Evolutionary conservation across 78 protist genomes (phyloP).

Genomic region (Diacronema lutheri): DNA sequence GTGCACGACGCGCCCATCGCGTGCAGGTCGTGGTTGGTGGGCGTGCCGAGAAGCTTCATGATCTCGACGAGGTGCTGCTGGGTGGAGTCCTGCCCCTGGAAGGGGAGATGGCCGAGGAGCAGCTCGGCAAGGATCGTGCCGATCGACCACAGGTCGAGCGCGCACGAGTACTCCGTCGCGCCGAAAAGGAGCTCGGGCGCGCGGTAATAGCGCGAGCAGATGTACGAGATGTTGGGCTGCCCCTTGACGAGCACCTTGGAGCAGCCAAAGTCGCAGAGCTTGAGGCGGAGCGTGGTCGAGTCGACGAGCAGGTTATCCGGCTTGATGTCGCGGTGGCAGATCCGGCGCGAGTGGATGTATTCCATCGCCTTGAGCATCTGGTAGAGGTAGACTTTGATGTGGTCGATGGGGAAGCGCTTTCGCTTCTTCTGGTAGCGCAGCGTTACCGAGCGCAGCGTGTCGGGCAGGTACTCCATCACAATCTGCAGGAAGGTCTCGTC

Average conservation of each 20-base stretch:
- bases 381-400: conserved; percentile 76
- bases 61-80: conserved; percentile 97
- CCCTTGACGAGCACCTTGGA: conserved; percentile 67
- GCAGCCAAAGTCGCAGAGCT: conserved; percentile 97
- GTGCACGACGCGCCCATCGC: conserved; percentile 5
- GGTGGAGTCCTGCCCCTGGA: conserved; percentile 90
- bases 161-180: conserved; percentile 88
- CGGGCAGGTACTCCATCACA: conserved; percentile 97
- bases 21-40: background rate
- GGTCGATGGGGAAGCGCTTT: conserved; percentile 75
- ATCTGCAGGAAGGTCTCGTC: conserved; percentile 84
- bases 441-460: conserved; percentile 85
- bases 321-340: conserved; percentile 93
- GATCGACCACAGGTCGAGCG: conserved; percentile 73
- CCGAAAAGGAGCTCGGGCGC: conserved; percentile 99
- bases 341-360: conserved; percentile 65
- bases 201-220: conserved; percentile 99
- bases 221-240: conserved; percentile 97
- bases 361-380: conserved; percentile 89
- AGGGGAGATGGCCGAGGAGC: conserved; percentile 86
- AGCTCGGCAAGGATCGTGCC: conserved; percentile 95
- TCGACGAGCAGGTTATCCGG: conserved; percentile 89
- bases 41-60: conserved; percentile 77
- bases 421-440: conserved; percentile 68
- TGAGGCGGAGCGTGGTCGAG: conserved; percentile 72